Evolutionary conservation across 257 asterid species (phyloP).

Genomic region (Solanum sejunctum): DNA sequence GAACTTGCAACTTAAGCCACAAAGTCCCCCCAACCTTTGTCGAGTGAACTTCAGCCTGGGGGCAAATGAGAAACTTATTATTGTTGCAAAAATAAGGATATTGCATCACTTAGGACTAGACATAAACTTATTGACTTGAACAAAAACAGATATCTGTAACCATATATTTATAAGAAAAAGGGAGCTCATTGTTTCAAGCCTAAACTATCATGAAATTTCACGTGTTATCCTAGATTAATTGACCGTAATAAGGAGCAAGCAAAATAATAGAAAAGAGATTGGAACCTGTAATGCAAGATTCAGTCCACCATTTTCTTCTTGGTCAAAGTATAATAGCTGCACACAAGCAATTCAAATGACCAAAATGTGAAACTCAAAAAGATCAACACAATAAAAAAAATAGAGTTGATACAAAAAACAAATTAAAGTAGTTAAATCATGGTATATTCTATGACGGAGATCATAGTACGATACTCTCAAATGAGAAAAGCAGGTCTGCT

Average conservation of each 20-base stretch:
- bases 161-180: neutral
- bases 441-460: neutral
- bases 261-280: neutral
- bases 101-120: neutral
- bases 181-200: neutral
- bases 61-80: neutral
- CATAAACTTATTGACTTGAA: neutral
- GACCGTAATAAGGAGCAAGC: neutral
- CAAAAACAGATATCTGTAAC: neutral
- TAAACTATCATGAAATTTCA: neutral
- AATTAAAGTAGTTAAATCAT: neutral
- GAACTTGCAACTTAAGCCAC: neutral
- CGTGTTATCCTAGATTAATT: neutral
- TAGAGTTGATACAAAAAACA: neutral
- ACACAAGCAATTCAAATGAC: neutral
- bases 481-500: neutral
- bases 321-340: constrained; percentile 91
- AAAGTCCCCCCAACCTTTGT: neutral
- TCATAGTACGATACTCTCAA: neutral
- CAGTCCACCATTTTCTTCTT: constrained; percentile 75
- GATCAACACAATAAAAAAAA: neutral
- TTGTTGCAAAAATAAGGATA: neutral
- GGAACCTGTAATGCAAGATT: constrained; percentile 86
- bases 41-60: neutral
- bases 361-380: neutral